Evolutionary conservation across 2,329 filamentous ascomycete species (phyloP).

Genomic region (Zymoseptoria passerinii): DNA sequence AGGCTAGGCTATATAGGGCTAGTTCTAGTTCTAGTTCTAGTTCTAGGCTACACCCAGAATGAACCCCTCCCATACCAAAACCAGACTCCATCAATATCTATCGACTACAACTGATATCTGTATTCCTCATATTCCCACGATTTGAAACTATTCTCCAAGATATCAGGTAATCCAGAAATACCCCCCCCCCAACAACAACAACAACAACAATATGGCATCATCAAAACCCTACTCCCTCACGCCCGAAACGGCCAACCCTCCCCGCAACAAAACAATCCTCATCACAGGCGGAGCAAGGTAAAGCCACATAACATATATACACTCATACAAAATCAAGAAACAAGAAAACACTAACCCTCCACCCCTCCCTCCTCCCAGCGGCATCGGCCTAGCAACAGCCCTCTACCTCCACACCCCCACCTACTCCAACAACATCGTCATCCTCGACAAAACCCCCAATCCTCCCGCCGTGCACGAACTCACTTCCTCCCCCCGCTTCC

Average conservation of each 20-base stretch:
- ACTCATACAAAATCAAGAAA: not conserved
- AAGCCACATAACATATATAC: not conserved
- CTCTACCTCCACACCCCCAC: constrained; percentile 21
- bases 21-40: too few species aligned
- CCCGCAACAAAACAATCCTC: constrained; percentile 21
- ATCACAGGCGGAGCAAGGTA: constrained; percentile 25
- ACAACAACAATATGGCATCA: constrained; percentile 23
- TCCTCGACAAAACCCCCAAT: constrained; percentile 19
- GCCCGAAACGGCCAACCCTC: constrained; percentile 17
- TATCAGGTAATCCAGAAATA: too few species aligned
- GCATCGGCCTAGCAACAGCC: constrained; percentile 27
- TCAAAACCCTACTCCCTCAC: constrained; percentile 22
- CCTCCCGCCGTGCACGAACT: constrained; percentile 12
- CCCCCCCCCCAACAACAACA: too few species aligned
- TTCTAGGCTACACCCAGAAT: too few species aligned
- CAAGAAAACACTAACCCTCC: not conserved
- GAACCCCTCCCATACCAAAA: not conserved
- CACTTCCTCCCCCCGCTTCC: constrained; percentile 21
- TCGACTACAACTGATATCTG: not conserved
- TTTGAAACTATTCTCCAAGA: not conserved
- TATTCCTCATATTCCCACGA: not conserved
- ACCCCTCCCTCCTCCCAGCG: constrained; percentile 5
- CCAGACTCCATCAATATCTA: not conserved
- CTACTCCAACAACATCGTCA: constrained; percentile 24
- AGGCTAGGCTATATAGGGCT: too few species aligned